Base-by-base conservation (phyloP, 306 rosid species). In the Citrullus amarus region DNA sequence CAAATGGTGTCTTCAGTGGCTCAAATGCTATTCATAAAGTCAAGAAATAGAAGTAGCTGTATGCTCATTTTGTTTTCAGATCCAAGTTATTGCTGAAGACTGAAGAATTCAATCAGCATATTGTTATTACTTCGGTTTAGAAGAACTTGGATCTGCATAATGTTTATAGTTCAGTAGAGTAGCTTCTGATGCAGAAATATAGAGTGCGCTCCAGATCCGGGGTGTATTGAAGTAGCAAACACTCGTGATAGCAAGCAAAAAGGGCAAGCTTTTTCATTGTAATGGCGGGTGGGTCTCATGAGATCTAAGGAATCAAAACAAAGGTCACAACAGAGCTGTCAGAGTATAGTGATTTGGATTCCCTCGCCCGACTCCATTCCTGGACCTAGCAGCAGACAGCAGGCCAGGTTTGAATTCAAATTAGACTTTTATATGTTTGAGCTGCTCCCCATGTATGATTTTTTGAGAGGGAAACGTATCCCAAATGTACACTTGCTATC, bases 281-380 rank as follows among this genome's bases (percentile, higher is more conserved):
- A 65, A 30, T 63, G 68, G 61, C 18, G 81, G 51, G 50, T 12
- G 9, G 60, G 81, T 78, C 55, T 36, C 67, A 79, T 79, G 43
- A 79, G 57, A 68, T 79, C 82, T 69, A 79, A 36, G 12, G 43
- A 56, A 79, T 79, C 67, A 68, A 25, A 79, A 79, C 12, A 62
- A 79, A 79, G 46, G 78, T 58, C 48, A 50, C 54, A 58, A 69
- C 63, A 53, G 48, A 32, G 30, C 46, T 50, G 48, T 51, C 41
- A 4, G 48, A 58, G 30, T 39, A 74, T 16, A 17, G 63, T 43
- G 44, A 30, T 36, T 53, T 61, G 17, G 28, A 30, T 36, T 53
- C 78, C 77, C 61, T 73, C 60, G 22, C 78, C 1, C 12, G 48
- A 57, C 30, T 18, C 78, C 30, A 7, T 53, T 74, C 78, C 25